phyloP scores from a whole-genome alignment of 2,329 filamentous ascomycete species.

The Cordyceps cateniannulata region DNA sequence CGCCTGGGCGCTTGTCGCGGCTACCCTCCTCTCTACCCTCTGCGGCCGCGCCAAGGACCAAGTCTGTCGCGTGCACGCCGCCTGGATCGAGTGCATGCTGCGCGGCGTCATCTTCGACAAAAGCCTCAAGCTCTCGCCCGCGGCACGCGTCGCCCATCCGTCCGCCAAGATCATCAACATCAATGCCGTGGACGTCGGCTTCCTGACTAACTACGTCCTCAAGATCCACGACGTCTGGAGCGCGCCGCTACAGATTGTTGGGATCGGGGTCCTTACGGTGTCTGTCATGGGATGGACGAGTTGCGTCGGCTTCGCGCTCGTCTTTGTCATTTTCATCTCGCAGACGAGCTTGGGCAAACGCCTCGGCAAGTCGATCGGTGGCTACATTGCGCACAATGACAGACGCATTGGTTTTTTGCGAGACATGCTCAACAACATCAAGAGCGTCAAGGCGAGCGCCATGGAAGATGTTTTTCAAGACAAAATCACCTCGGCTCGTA shows the following conservation, averaged over 20 bases:
- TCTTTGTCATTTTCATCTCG: neutral
- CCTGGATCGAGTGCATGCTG: slow-evolving; percentile 11
- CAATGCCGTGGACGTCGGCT: slow-evolving; percentile 7
- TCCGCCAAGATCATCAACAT: slow-evolving; percentile 12
- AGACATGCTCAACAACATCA: slow-evolving; percentile 9
- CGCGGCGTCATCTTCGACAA: slow-evolving; percentile 10
- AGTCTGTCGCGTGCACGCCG: slow-evolving; percentile 9
- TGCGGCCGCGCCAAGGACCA: slow-evolving; percentile 11
- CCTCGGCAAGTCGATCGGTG: neutral
- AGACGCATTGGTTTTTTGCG: neutral
- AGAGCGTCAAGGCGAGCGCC: slow-evolving; percentile 6
- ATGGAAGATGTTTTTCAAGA: slow-evolving; percentile 7
- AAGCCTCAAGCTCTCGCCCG: slow-evolving; percentile 4
- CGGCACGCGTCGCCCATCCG: neutral
- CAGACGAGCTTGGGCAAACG: slow-evolving; percentile 2
- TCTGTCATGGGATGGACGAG: slow-evolving; percentile 8
- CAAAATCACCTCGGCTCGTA: neutral
- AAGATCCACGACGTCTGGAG: slow-evolving; percentile 11
- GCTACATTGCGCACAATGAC: slow-evolving; percentile 5
- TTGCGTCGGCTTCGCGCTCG: slow-evolving; percentile 4
- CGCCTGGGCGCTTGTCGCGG: neutral
- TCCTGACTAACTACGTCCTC: slow-evolving; percentile 11
- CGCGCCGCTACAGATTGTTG: slow-evolving; percentile 8
- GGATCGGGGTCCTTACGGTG: neutral
- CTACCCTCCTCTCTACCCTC: neutral